Base-by-base conservation (phyloP, 352 stramenopile genomes). In the Globisporangium abappressorium region DNA sequence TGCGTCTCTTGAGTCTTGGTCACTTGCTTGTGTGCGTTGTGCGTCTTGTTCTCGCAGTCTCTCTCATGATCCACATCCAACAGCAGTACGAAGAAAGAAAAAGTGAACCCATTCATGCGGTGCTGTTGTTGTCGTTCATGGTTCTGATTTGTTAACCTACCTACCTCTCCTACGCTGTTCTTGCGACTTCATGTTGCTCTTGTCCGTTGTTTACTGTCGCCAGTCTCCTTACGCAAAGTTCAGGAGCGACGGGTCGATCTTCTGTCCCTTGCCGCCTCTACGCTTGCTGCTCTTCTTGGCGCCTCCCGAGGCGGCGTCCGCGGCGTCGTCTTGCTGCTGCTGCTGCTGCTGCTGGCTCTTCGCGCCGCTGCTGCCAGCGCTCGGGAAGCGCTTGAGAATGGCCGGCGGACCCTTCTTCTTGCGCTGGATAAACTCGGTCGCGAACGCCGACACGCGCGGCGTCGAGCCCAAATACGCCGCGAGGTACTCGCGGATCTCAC, bases 401-500 rank as follows among this genome's bases (percentile, higher is more conserved):
- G 68, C 49, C 7, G 66, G 69, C 38, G 75, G 66, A 57, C 78
- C 71, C 33, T 81, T 84, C 70, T 94, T 95, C 80, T 97, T 97
- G 49, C 90, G 90, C 70, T 97, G 90, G 75, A 98, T 98, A 64
- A 99, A 99, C 74, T 99, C 97, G 22, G 91, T 98, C 38, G 97
- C 97, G 75, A 99, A 99, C n/a, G 90, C 94, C 22, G 95, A 98
- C n/a, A 99, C 97, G 73, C 96, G 90, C 14, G 94, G 86, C 53
- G 93, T 98, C 15, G 89, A 97, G 47, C 97, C 97, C n/a, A 99
- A 80, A 71, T 99, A 99, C 34, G 94, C 91, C 2, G 92, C 91
- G n/a, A 99, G 78, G 69, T 98, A 98, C 74, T 98, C 92, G 53
- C 93, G 90, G 62, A 99, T 98, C 74, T 99, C 96, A 43, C 85